Evolutionary conservation across 495 filamentous ascomycete species (phyloP).

Genomic region (Podospora tetraspora): DNA sequence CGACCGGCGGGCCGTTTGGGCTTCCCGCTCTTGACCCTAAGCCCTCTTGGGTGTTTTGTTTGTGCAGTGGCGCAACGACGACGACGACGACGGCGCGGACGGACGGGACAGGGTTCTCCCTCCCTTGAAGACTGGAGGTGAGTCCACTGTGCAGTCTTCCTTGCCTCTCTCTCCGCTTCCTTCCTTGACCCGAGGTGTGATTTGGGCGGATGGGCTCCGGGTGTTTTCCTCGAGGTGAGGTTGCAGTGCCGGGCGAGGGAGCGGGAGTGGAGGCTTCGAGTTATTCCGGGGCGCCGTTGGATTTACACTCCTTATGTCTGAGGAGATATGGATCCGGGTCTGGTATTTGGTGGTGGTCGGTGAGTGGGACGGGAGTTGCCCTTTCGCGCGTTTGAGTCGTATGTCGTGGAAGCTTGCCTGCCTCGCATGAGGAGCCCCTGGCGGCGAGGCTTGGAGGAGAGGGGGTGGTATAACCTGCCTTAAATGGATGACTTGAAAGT

Average conservation of each 20-base stretch:
- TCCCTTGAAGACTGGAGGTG: neutral
- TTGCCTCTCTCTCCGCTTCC: neutral
- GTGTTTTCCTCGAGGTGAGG: neutral
- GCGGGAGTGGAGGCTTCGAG: neutral
- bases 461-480: neutral
- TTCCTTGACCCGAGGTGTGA: neutral
- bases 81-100: neutral
- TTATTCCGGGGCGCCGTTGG: neutral
- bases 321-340: neutral
- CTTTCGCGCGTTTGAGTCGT: neutral
- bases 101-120: neutral
- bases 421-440: neutral
- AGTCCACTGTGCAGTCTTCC: neutral
- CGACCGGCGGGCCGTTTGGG: neutral
- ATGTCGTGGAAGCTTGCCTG: neutral
- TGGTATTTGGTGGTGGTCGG: neutral
- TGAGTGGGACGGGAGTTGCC: neutral
- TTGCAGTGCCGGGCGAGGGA: neutral
- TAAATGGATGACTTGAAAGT: neutral
- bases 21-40: neutral
- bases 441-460: neutral
- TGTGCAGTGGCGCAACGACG: neutral
- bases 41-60: neutral
- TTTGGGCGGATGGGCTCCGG: neutral
- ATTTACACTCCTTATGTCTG: neutral